These are phyloP conservation scores for Penicillium silybi DNA, from an alignment of 495 filamentous ascomycete species.

Conservation along the genomic window DNA sequence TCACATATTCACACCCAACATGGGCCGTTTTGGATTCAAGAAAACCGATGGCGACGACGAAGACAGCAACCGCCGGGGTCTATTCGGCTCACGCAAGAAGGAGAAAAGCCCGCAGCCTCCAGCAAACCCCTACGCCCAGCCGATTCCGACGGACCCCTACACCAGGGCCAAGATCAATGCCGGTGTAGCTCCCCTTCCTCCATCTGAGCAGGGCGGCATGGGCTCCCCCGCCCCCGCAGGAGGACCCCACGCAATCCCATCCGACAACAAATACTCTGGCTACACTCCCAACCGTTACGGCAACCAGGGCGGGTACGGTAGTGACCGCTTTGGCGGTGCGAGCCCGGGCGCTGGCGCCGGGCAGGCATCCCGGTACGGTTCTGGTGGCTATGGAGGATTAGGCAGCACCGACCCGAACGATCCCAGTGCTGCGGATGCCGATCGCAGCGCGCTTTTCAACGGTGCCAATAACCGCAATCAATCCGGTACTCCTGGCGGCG, in stretches of 20 bases:
- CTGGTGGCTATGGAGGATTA: constrained; percentile 72
- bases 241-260: constrained; percentile 32
- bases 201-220: constrained; percentile 32
- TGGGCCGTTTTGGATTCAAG: constrained; percentile 54
- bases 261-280: constrained; percentile 48
- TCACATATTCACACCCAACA: constrained; percentile 25
- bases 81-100: constrained; percentile 59
- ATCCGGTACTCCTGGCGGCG: constrained; percentile 34
- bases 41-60: constrained; percentile 61
- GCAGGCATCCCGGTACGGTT: constrained; percentile 42
- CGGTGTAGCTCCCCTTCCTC: constrained; percentile 39
- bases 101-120: constrained; percentile 52
- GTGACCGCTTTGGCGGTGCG: constrained; percentile 53
- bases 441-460: constrained; percentile 62
- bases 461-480: constrained; percentile 55
- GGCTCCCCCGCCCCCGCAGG: constrained; percentile 19
- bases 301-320: constrained; percentile 60
- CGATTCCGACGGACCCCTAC: constrained; percentile 57
- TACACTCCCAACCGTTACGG: constrained; percentile 63
- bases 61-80: constrained; percentile 53
- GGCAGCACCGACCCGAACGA: constrained; percentile 54
- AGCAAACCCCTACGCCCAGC: constrained; percentile 66
- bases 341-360: constrained; percentile 25
- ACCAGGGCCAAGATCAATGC: constrained; percentile 54
- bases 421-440: constrained; percentile 46